These are phyloP conservation scores for Tuber magnatum DNA, from an alignment of 495 filamentous ascomycete genomes.

Conservation along the genomic window DNA sequence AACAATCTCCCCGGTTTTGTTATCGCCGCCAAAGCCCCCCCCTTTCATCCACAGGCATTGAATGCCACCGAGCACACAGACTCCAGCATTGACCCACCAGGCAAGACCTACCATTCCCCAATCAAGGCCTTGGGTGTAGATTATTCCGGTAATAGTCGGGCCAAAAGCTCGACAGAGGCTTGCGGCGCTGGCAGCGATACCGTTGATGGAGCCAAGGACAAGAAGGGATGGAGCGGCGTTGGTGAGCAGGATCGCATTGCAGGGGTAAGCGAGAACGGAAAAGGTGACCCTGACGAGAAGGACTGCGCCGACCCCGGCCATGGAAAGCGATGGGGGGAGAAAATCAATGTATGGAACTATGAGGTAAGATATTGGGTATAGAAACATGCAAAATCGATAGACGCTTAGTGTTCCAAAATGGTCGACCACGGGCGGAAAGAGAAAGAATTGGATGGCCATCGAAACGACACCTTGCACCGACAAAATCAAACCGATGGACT, in stretches of 20 bases:
- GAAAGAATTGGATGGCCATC: slow-evolving; percentile 70
- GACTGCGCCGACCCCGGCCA: slow-evolving; percentile 63
- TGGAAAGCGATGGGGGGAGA: slow-evolving; percentile 61
- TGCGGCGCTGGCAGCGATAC: slow-evolving; percentile 81
- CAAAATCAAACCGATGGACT: slow-evolving; percentile 77
- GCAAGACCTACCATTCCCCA: slow-evolving; percentile 75
- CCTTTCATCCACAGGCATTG: slow-evolving; percentile 33
- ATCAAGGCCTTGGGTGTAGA: slow-evolving; percentile 72
- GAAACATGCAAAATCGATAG: slow-evolving; percentile 69
- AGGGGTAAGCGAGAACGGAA: slow-evolving; percentile 76
- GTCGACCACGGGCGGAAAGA: slow-evolving; percentile 68
- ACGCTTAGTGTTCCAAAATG: slow-evolving; percentile 67
- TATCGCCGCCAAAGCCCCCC: slow-evolving; percentile 17
- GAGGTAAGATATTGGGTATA: slow-evolving; percentile 85
- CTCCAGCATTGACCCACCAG: slow-evolving; percentile 81
- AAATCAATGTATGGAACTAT: slow-evolving; percentile 82
- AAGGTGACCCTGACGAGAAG: slow-evolving; percentile 85
- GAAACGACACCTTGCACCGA: slow-evolving; percentile 86
- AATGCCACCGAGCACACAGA: slow-evolving; percentile 65
- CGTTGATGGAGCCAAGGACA: slow-evolving; percentile 84
- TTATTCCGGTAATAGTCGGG: slow-evolving; percentile 74
- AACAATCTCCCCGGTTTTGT: slow-evolving; percentile 24
- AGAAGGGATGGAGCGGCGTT: slow-evolving; percentile 74
- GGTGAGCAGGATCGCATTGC: slow-evolving; percentile 72
- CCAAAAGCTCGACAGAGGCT: slow-evolving; percentile 81